Percentiles rank a stretch among this genome's conserved stretches.
Evolutionary conservation across 106 monocot genomes (phyloP).

Genomic region (Narthecium ossifragum): DNA sequence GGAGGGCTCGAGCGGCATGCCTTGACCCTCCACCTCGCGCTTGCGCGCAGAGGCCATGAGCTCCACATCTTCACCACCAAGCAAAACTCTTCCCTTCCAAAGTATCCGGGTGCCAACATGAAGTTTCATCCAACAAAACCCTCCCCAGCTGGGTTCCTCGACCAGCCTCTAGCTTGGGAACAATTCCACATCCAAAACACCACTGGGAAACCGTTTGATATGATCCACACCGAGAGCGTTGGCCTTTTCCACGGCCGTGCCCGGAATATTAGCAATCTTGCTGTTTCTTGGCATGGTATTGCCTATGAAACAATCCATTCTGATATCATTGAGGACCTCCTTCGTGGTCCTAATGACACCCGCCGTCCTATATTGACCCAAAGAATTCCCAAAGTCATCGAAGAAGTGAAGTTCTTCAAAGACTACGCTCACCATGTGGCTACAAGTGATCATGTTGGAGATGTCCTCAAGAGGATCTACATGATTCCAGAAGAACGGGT

Average conservation of each 20-base stretch:
- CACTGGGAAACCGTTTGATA: conserved; percentile 42
- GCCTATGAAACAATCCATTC: conserved; percentile 87
- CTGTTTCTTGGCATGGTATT: conserved; percentile 89
- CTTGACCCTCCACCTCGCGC: conserved; percentile 62
- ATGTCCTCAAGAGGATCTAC: conserved; percentile 78
- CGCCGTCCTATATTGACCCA: conserved; percentile 21
- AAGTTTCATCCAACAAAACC: conserved; percentile 53
- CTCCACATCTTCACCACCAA: conserved; percentile 82
- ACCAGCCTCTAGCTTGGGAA: conserved; percentile 64
- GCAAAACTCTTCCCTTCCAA: conserved; percentile 21
- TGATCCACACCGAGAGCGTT: conserved; percentile 78
- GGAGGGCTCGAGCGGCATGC: conserved; percentile 98
- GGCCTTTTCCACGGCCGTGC: conserved; percentile 61
- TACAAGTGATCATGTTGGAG: conserved; percentile 81
- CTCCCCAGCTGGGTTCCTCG: conserved; percentile 48
- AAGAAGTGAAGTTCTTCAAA: conserved; percentile 78
- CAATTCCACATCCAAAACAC: conserved; percentile 50
- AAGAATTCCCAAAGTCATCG: conserved; percentile 51
- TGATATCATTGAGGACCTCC: conserved; percentile 70
- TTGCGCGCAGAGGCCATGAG: conserved; percentile 63
- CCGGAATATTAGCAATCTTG: conserved; percentile 42
- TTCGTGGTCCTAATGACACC: conserved; percentile 31
- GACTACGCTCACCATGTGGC: conserved; percentile 79
- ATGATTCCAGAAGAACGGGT: conserved; percentile 79
- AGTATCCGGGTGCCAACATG: conserved; percentile 15